Evolutionary conservation across 768 basidiomycete species (phyloP), one percentile per base, ranked within the genome.

Genomic region (Suillus luteus): DNA sequence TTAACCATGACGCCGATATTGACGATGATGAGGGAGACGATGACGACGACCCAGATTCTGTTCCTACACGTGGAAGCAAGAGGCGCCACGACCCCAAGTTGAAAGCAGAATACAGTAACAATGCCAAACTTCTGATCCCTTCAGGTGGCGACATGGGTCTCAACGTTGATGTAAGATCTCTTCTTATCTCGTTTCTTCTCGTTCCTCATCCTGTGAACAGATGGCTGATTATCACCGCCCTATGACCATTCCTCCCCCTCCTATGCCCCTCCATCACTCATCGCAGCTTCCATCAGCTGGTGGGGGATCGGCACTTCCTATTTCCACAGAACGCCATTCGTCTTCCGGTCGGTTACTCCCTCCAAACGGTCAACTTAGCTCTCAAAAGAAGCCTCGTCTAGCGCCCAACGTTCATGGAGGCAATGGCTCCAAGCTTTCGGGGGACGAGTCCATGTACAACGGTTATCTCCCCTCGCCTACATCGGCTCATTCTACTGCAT

Each of bases 21-120:
- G 76, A 68, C 7, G 79, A 78, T 38, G 78, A 78, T 8, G 71
- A 68, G 33, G 82, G 66, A n/a, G 79, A 76, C 46, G 82, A 76
- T 8, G 82, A 78, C 49, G 78, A 77, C 12, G 76, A 73, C 49
- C 73, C 69, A n/a, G 73, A 74, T 27, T 41, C 75, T 12, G 63
- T 49, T 51, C 55, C 59, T 5, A 19, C 24, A 59, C 74, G 72
- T 38, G 49, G 44, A 15, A 54, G 52, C 24, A 75, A 67, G 54
- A 76, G 67, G 55, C 67, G 71, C 43, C 43, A 54, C 15, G 71
- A 76, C 10, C 8, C 68, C 59, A 77, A 77, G 41, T 58, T 71
- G 46, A 76, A 76, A 60, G 72, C 68, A 44, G 75, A 76, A 14
- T 73, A 70, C n/a, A 64, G 55, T 2, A 64, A 38, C 63, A 67